phyloP scores from a whole-genome alignment of 768 basidiomycete genomes.

The Mycena galericulata region DNA sequence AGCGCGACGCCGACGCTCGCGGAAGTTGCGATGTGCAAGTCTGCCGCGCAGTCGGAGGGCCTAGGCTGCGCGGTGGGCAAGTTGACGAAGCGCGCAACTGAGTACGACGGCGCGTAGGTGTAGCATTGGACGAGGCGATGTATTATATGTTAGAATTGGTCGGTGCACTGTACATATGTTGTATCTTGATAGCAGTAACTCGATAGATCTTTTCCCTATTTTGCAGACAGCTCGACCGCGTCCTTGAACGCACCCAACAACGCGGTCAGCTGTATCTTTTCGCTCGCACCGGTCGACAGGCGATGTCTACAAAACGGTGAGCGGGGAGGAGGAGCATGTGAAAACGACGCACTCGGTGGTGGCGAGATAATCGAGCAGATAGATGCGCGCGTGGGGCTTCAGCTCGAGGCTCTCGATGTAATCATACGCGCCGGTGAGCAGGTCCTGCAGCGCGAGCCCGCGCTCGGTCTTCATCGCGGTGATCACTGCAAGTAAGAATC shows the following conservation, averaged over 20 bases:
- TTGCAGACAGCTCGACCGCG: constrained; percentile 81
- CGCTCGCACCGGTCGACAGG: constrained; percentile 90
- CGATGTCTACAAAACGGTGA: constrained; percentile 71
- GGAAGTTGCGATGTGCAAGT: constrained; percentile 46
- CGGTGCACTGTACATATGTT: constrained; percentile 15
- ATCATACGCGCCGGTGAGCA: constrained; percentile 92
- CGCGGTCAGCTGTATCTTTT: constrained; percentile 94
- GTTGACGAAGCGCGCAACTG: constrained; percentile 11
- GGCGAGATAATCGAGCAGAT: constrained; percentile 93
- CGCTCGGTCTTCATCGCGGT: constrained; percentile 89
- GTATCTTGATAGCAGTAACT: constrained; percentile 9
- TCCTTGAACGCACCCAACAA: constrained; percentile 94
- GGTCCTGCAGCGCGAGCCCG: constrained; percentile 94
- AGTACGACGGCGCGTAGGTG: constrained; percentile 17
- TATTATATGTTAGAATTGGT: constrained; percentile 16
- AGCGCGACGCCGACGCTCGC: constrained; percentile 47
- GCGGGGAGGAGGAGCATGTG: not conserved
- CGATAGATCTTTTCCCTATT: constrained; percentile 34
- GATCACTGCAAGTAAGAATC: no score
- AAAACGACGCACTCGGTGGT: constrained; percentile 83
- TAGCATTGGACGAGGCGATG: not conserved
- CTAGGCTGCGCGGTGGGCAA: constrained; percentile 58
- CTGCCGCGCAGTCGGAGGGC: constrained; percentile 51
- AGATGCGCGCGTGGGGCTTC: constrained; percentile 87
- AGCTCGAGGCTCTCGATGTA: constrained; percentile 89